Conservation (phyloP, 495 filamentous ascomycete genomes). For the Podospora sp. region DNA sequence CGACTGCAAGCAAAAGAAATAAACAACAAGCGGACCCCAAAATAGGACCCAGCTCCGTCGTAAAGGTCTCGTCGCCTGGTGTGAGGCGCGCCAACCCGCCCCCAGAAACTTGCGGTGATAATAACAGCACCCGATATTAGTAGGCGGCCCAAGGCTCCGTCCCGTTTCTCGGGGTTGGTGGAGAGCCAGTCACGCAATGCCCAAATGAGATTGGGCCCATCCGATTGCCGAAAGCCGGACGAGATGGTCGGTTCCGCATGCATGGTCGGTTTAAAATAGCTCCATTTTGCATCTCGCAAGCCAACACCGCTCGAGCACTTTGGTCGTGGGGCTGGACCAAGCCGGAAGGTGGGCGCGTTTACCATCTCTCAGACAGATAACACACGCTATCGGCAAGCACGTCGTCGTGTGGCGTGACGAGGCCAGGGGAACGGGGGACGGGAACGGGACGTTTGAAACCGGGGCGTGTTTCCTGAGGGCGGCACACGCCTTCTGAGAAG, state of each 20-base stretch:
- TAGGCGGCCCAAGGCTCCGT: slow-evolving; percentile 13
- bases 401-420: slow-evolving; percentile 8
- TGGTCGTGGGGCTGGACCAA: neutral
- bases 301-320: neutral
- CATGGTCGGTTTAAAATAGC: slow-evolving; percentile 22
- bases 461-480: slow-evolving; percentile 17
- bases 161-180: slow-evolving; percentile 12
- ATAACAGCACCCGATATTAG: slow-evolving; percentile 16
- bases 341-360: neutral
- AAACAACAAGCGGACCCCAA: slow-evolving; percentile 2
- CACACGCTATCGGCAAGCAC: neutral
- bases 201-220: slow-evolving; percentile 19
- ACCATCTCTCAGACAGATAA: neutral
- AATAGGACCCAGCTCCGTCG: slow-evolving; percentile 3
- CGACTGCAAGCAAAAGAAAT: neutral
- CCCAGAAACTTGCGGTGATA: slow-evolving; percentile 13
- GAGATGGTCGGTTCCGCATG: slow-evolving; percentile 23
- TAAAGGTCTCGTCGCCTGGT: neutral
- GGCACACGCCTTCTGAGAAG: slow-evolving; percentile 9
- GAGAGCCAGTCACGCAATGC: neutral
- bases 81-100: slow-evolving; percentile 13
- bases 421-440: neutral
- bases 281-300: neutral
- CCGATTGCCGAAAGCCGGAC: slow-evolving; percentile 33
- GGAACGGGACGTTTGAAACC: slow-evolving; percentile 21